A percentile compares a stretch with the other conserved stretches of the same genome.
These are phyloP conservation scores for Anthoceros angustus DNA, from an alignment of 225 moss, liverwort and hornwort genomes.

Conservation along the genomic window DNA sequence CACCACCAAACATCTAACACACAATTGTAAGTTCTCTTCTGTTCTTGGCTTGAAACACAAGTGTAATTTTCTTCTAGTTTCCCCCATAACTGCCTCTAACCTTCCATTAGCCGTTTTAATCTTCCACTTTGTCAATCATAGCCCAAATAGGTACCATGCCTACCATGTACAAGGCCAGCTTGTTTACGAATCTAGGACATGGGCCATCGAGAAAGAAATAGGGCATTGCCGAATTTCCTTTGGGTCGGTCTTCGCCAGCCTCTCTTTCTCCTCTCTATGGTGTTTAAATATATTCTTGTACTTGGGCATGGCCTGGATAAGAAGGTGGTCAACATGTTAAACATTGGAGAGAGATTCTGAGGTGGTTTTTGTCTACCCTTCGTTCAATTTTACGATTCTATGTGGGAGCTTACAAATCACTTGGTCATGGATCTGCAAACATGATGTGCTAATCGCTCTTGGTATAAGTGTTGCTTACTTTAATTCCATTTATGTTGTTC, in stretches of 20 bases:
- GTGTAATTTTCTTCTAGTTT: too few species aligned
- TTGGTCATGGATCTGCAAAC: conserved; percentile 60
- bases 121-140: too few species aligned
- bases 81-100: too few species aligned
- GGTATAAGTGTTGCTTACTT: conserved; percentile 70
- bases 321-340: conserved; percentile 27
- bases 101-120: too few species aligned
- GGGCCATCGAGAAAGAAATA: conserved; percentile 49
- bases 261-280: not conserved
- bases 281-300: not conserved
- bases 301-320: conserved; percentile 47
- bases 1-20: too few species aligned
- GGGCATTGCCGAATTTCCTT: conserved; percentile 33
- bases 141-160: conserved; percentile 30
- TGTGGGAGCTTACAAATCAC: conserved; percentile 64
- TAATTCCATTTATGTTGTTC: conserved; percentile 61
- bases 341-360: conserved; percentile 76
- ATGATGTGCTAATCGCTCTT: conserved; percentile 86
- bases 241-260: too few species aligned
- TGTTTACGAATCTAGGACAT: conserved; percentile 15
- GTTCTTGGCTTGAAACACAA: too few species aligned
- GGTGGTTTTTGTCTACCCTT: conserved; percentile 79
- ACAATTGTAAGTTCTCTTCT: too few species aligned
- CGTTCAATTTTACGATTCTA: conserved; percentile 58
- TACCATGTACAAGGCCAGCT: conserved; percentile 48